phyloP scores from a whole-genome alignment of 768 basidiomycete species.

The Boletus huronensis region DNA sequence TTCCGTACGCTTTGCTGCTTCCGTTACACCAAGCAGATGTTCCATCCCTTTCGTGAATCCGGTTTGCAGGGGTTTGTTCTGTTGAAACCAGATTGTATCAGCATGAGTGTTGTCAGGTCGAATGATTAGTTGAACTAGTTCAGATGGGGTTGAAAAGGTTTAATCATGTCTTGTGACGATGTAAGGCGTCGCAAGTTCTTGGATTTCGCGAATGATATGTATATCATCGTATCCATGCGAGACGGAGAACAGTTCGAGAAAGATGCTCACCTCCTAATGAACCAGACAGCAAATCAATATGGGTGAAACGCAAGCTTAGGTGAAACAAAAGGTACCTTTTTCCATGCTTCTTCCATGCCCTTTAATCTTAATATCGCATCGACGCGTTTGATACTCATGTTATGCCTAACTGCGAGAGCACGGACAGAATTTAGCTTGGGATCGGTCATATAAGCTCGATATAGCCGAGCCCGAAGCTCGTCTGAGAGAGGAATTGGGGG shows the following conservation, averaged over 20 bases:
- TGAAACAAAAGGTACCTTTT: slow-evolving; percentile 52
- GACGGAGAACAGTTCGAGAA: neutral
- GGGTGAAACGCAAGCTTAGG: slow-evolving; percentile 1
- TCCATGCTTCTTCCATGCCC: slow-evolving; percentile 67
- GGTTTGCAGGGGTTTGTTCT: slow-evolving; percentile 70
- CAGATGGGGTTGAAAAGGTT: slow-evolving; percentile 73
- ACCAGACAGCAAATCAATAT: slow-evolving; percentile 6
- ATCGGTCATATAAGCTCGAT: slow-evolving; percentile 55
- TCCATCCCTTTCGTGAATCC: slow-evolving; percentile 86
- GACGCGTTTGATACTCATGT: slow-evolving; percentile 72
- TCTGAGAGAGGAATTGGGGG: slow-evolving; percentile 78
- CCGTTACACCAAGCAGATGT: slow-evolving; percentile 56
- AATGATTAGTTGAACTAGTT: slow-evolving; percentile 24
- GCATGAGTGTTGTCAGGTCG: neutral
- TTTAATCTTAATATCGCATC: slow-evolving; percentile 83
- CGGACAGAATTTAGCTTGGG: slow-evolving; percentile 56
- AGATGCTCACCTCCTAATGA: slow-evolving; percentile 40
- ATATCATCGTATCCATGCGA: slow-evolving; percentile 45
- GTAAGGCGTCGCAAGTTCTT: slow-evolving; percentile 64
- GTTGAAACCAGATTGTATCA: slow-evolving; percentile 1
- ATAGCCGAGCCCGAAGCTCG: slow-evolving; percentile 52
- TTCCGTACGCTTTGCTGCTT: slow-evolving; percentile 17
- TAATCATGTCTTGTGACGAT: slow-evolving; percentile 57
- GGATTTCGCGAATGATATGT: slow-evolving; percentile 65
- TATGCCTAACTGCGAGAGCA: slow-evolving; percentile 55